phyloP scores from a whole-genome alignment of 1,284 basidiomycete genomes.

The Leccinum subrobustum region DNA sequence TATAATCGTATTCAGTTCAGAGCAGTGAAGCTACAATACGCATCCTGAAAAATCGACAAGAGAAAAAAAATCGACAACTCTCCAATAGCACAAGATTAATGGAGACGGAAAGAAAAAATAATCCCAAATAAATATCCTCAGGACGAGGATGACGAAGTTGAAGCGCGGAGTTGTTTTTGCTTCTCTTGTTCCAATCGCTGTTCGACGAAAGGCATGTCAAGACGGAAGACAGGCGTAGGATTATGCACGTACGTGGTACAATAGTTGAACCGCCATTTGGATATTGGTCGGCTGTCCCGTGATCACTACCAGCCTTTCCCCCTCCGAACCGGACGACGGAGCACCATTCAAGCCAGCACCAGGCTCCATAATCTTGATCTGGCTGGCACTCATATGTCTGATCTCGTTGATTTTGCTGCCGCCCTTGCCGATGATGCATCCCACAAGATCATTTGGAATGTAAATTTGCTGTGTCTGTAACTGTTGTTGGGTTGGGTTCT shows the following conservation, averaged over 20 bases:
- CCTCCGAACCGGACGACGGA: slow-evolving; percentile 67
- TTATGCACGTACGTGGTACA: slow-evolving; percentile 76
- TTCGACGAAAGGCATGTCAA: slow-evolving; percentile 12
- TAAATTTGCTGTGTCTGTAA: slow-evolving; percentile 98
- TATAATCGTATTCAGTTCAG: slow-evolving; percentile 13
- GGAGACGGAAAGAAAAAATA: not conserved
- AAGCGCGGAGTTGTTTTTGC: slow-evolving; percentile 71
- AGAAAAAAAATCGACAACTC: slow-evolving; percentile 2
- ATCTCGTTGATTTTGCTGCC: slow-evolving; percentile 99
- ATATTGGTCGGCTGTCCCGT: slow-evolving; percentile 94
- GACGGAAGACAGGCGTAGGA: slow-evolving; percentile 6
- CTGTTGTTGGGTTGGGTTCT: slow-evolving; percentile 47
- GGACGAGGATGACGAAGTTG: slow-evolving; percentile 30
- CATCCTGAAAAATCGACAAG: slow-evolving; percentile 3
- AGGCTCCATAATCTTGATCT: slow-evolving; percentile 99
- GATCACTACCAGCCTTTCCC: slow-evolving; percentile 91
- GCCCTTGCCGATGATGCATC: slow-evolving; percentile 98
- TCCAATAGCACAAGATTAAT: slow-evolving; percentile 6
- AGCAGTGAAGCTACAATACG: slow-evolving; percentile 6
- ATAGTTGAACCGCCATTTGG: slow-evolving; percentile 91
- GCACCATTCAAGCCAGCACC: slow-evolving; percentile 75
- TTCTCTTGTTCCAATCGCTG: slow-evolving; percentile 88
- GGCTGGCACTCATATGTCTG: slow-evolving; percentile 88
- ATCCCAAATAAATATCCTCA: not conserved
- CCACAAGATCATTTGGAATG: slow-evolving; percentile 97